Evolutionary conservation across 176 grass and related monocot genomes (phyloP), one percentile per base, ranked within the genome.

Genomic region (Puccinellia tenuiflora): DNA sequence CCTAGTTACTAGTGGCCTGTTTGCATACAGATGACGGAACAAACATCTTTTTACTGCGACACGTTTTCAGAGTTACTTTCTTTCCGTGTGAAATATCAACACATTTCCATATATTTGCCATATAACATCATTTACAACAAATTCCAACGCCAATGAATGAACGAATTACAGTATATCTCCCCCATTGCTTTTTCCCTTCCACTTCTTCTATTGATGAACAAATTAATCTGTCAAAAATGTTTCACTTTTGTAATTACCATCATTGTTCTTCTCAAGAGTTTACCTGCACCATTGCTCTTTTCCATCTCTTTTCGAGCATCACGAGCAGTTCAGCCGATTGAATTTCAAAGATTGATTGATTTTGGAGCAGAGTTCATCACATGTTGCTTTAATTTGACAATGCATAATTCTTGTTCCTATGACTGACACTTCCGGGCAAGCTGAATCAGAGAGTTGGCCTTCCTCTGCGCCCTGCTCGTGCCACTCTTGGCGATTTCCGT

Each of bases 401-500:
- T 56, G 31, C 20, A 24, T 16, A 26, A 17, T 26, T 7, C 35
- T 12, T 73, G 3, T 39, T 24, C 22, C 56, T 61, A 72, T 17
- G 78, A 78, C 17, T 51, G 7, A 45, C 65, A 79, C 57, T 89
- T 89, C 25, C 18, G 50, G 2, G 82, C 80, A 21, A 95, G 89
- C 40, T 90, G 89, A 65, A 95, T 73, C 26, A 96, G 28, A 28
- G 90, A 86, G 24, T 93, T 93, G 0, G 93, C 90, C 61, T 96
- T 92, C 76, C 90, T 88, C 25, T 96, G 93, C 0, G 86, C 93
- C 85, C 93, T 86, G 53, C 77, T 90, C 0, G 93, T 96, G 15
- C 93, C 90, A 4, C 21, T 76, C 69, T 57, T 88, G 59, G 76
- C 65, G 7, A 96, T 56, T 21, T 89, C 80, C 8, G 17, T 35